phyloP scores from a whole-genome alignment of 2,329 filamentous ascomycete species.

The Botryotinia convoluta region DNA sequence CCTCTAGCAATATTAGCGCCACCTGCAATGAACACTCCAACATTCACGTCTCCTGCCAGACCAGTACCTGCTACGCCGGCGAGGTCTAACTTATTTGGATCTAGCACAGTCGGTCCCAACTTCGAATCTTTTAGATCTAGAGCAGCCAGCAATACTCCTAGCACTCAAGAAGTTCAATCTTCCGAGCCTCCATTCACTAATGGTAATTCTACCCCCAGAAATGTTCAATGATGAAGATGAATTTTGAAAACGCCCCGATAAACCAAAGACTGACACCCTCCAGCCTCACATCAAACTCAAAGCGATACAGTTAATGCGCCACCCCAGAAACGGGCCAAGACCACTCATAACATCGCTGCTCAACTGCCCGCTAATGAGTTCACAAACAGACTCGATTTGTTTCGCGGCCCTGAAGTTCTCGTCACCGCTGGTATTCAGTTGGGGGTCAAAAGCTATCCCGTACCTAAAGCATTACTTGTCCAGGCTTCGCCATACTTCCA shows the following conservation, averaged over 20 bases:
- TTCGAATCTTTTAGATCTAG: not conserved
- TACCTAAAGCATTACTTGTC: constrained; percentile 21
- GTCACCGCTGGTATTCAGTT: not conserved
- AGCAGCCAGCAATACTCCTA: not conserved
- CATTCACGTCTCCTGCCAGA: not conserved
- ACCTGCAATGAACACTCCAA: not conserved
- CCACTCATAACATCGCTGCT: not conserved
- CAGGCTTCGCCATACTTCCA: constrained; percentile 24
- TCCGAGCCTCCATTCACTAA: not conserved
- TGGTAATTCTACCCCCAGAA: not conserved
- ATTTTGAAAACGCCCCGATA: not conserved
- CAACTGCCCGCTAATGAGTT: not conserved
- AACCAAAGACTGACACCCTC: not conserved
- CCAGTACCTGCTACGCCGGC: not conserved
- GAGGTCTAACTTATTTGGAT: not conserved
- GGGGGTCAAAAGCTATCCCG: not conserved
- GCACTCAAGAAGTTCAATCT: not conserved
- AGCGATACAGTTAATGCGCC: not conserved
- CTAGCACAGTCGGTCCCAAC: not conserved
- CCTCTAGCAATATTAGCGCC: not conserved
- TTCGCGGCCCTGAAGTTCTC: constrained; percentile 10
- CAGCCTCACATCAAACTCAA: not conserved
- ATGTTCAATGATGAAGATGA: not conserved
- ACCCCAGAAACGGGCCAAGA: not conserved
- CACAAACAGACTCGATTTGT: constrained; percentile 3